Conservation (phyloP, 1,284 basidiomycete species). For the Heterobasidion irregulare region DNA sequence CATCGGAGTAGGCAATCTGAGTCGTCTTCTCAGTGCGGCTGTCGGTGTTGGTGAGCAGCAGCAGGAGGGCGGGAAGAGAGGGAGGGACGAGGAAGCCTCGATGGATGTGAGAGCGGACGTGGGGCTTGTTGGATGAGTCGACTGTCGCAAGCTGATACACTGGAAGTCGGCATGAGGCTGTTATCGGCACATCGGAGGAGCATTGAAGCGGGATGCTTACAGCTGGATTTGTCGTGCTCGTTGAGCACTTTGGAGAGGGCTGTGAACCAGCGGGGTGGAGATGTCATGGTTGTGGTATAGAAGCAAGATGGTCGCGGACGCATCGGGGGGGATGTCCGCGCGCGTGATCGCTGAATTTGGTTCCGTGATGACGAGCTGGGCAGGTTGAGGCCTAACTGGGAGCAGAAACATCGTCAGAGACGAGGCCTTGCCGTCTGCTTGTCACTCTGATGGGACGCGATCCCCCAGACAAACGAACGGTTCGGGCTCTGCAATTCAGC, state of each 20-base stretch:
- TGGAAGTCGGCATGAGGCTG: constrained; percentile 15
- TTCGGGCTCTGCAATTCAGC: background rate
- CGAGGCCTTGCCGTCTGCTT: background rate
- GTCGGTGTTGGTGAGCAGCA: constrained; percentile 50
- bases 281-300: background rate
- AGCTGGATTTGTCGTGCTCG: constrained; percentile 32
- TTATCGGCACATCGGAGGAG: background rate
- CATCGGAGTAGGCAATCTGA: constrained; percentile 34
- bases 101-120: constrained; percentile 52
- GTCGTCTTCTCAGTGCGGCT: constrained; percentile 48
- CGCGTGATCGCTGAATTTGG: background rate
- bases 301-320: background rate
- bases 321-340: background rate
- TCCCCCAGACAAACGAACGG: background rate
- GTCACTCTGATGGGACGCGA: background rate
- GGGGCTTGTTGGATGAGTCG: constrained; percentile 33
- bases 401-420: background rate
- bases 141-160: constrained; percentile 56
- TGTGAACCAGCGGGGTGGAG: constrained; percentile 38
- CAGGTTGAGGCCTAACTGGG: background rate
- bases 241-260: constrained; percentile 35
- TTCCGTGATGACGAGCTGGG: background rate
- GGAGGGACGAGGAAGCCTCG: constrained; percentile 41
- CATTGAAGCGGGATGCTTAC: constrained; percentile 19
- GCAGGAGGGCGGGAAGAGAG: constrained; percentile 34